A percentile compares a stretch with the other conserved stretches of the same genome.
These are phyloP conservation scores for Bullera alba DNA, from an alignment of 768 basidiomycete genomes.

Conservation along the genomic window DNA sequence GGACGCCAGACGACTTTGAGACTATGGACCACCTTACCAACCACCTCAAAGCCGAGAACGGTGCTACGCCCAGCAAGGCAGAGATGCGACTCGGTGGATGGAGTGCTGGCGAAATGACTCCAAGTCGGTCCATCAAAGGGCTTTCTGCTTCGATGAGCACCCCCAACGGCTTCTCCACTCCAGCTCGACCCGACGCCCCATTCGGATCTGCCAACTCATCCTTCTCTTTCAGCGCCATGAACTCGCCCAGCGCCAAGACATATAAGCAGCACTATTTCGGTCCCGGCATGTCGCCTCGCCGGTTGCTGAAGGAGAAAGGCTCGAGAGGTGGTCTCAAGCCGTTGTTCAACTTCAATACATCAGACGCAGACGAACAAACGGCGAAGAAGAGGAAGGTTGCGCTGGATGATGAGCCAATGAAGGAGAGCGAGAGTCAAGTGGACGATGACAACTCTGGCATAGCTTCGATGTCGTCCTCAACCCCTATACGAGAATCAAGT, in stretches of 20 bases:
- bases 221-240: conserved; percentile 6
- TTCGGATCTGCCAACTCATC: conserved; percentile 5
- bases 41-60: conserved; percentile 21
- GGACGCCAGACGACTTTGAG: conserved; percentile 23
- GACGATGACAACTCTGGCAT: not conserved
- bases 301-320: not conserved
- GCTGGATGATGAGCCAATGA: too few species aligned
- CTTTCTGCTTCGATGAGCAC: not conserved
- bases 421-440: not conserved
- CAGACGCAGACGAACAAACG: not conserved
- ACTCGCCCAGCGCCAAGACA: not conserved
- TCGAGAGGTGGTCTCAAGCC: conserved; percentile 9
- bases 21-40: conserved; percentile 26
- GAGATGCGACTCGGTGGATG: conserved; percentile 13
- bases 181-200: not conserved
- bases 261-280: not conserved
- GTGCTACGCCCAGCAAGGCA: not conserved
- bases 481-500: too few species aligned
- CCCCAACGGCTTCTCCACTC: not conserved
- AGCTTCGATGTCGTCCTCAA: not conserved
- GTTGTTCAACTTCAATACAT: conserved; percentile 11
- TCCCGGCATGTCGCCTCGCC: not conserved
- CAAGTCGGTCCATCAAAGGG: conserved; percentile 4
- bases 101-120: conserved; percentile 20
- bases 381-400: conserved; percentile 2